phyloP scores from a whole-genome alignment of 768 basidiomycete species.

The Rhizopogon salebrosus region DNA sequence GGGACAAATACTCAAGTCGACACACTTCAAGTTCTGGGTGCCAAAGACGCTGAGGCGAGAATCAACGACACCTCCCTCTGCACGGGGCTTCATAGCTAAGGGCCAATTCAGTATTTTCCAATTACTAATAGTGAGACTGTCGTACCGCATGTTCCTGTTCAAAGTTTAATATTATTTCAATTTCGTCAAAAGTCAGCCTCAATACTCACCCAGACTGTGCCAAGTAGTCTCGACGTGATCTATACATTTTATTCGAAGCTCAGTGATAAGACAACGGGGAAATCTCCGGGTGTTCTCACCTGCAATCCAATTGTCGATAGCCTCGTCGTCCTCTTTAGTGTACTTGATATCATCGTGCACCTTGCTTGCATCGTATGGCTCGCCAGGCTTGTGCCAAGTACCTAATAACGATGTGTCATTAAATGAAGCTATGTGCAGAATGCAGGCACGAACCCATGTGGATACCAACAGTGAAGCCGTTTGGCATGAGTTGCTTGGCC shows the following conservation, averaged over 20 bases:
- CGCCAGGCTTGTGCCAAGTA: conserved; percentile 55
- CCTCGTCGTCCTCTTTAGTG: conserved; percentile 61
- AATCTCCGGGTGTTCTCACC: conserved; percentile 11
- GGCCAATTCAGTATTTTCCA: conserved; percentile 5
- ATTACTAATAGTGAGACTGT: conserved; percentile 37
- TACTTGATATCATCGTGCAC: conserved; percentile 65
- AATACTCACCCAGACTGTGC: conserved; percentile 53
- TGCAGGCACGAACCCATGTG: conserved; percentile 50
- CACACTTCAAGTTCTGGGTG: conserved; percentile 61
- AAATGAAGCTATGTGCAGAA: background rate
- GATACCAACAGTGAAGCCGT: conserved; percentile 61
- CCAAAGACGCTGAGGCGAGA: conserved; percentile 58
- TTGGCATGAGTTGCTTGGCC: conserved; percentile 55
- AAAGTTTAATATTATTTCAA: background rate
- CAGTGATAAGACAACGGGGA: background rate
- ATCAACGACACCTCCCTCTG: conserved; percentile 64
- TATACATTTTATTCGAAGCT: background rate
- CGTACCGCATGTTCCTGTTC: background rate
- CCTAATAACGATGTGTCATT: conserved; percentile 17
- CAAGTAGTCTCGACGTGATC: conserved; percentile 75
- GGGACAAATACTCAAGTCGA: conserved; percentile 69
- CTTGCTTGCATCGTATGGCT: conserved; percentile 47
- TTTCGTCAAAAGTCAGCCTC: conserved; percentile 11
- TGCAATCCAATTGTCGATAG: conserved; percentile 67
- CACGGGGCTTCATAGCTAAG: conserved; percentile 61